These are phyloP conservation scores for Xerocomellus dryophilus DNA, from an alignment of 768 basidiomycete species.

Conservation along the genomic window DNA sequence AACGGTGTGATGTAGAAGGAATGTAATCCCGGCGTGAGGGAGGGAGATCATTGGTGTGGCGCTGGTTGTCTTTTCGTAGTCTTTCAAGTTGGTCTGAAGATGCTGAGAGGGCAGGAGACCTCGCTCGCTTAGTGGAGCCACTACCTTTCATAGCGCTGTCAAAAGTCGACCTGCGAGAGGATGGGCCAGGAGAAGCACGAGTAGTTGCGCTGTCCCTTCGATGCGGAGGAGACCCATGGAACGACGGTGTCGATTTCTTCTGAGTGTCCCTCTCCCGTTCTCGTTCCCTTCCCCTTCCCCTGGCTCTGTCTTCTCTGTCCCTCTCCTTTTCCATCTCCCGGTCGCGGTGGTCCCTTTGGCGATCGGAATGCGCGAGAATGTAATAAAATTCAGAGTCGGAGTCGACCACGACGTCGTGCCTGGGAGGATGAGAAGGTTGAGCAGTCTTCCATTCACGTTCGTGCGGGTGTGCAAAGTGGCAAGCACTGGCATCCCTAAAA, in stretches of 20 bases:
- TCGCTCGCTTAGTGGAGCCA: constrained; percentile 9
- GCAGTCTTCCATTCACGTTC: constrained; percentile 35
- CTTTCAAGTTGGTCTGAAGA: constrained; percentile 28
- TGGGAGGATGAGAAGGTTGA: constrained; percentile 25
- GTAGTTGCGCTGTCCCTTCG: constrained; percentile 18
- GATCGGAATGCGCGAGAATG: constrained; percentile 9
- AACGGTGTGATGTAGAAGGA: constrained; percentile 3
- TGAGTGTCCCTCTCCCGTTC: neutral
- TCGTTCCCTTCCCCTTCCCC: neutral
- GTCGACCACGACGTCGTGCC: constrained; percentile 17
- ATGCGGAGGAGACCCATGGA: constrained; percentile 7
- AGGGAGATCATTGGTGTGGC: neutral
- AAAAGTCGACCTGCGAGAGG: constrained; percentile 16
- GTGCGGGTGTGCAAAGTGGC: constrained; percentile 32
- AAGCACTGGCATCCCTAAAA: constrained; percentile 16
- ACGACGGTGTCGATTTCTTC: constrained; percentile 10
- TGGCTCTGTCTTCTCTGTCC: neutral
- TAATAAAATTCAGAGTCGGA: constrained; percentile 24
- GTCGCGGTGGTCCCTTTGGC: constrained; percentile 6
- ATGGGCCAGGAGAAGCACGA: constrained; percentile 10
- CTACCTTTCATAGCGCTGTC: constrained; percentile 6
- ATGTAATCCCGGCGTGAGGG: constrained; percentile 7
- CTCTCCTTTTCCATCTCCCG: constrained; percentile 9
- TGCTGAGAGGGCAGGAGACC: constrained; percentile 26
- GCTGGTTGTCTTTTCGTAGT: constrained; percentile 16